These are phyloP conservation scores for Syncephalastrum monosporum DNA, from an alignment of 371 early-diverging fungal species.

Conservation along the genomic window DNA sequence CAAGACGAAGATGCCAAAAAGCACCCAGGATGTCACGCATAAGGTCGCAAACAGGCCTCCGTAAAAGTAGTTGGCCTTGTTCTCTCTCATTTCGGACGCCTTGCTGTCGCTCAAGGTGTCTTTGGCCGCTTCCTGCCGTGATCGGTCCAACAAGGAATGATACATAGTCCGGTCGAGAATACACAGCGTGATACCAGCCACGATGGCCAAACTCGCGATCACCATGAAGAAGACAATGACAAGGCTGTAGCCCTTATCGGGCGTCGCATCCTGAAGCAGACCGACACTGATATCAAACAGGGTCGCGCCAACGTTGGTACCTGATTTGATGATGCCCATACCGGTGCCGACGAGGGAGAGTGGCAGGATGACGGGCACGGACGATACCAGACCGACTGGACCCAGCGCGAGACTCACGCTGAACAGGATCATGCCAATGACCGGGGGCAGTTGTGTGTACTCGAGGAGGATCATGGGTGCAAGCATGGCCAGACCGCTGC, in stretches of 20 bases:
- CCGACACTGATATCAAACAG: conserved; percentile 69
- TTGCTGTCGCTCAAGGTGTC: conserved; percentile 5
- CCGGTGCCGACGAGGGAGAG: conserved; percentile 64
- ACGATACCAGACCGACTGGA: conserved; percentile 65
- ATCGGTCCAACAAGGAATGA: conserved; percentile 39
- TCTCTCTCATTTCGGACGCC: conserved; percentile 5
- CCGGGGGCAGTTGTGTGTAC: conserved; percentile 49
- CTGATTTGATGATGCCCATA: conserved; percentile 68
- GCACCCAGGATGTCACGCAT: conserved; percentile 48
- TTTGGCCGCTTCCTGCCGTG: conserved; percentile 19
- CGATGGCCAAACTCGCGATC: conserved; percentile 39
- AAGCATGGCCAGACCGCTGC: conserved; percentile 46
- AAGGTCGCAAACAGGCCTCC: conserved; percentile 35
- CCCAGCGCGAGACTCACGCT: conserved; percentile 67
- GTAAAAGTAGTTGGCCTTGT: conserved; percentile 48
- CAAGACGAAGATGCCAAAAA: conserved; percentile 45
- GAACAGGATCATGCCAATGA: conserved; percentile 63
- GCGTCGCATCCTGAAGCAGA: conserved; percentile 56
- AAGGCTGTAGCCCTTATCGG: conserved; percentile 46
- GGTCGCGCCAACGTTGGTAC: conserved; percentile 59
- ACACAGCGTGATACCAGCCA: conserved; percentile 41
- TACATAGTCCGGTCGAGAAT: conserved; percentile 46
- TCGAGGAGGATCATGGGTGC: conserved; percentile 53
- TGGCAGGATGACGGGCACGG: conserved; percentile 64
- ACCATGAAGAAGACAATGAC: conserved; percentile 58